These are phyloP conservation scores for Pyrenophora tritici-repentis DNA, from an alignment of 2,329 filamentous ascomycete species.

Conservation along the genomic window DNA sequence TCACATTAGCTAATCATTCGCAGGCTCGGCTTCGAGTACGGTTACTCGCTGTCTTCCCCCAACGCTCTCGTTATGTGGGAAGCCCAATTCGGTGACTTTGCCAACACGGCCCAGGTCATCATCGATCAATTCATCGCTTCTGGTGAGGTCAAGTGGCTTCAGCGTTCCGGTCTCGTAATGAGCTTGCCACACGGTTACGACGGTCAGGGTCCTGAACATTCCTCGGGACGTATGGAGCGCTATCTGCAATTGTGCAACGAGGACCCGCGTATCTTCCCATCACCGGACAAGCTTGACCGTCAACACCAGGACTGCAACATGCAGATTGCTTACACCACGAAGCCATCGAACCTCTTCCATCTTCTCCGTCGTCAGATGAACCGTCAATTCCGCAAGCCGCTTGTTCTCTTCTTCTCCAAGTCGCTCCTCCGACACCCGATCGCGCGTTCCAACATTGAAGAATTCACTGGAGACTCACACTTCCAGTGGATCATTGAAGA, in stretches of 20 bases:
- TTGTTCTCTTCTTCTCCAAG: constrained; percentile 99
- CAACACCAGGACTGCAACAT: constrained; percentile 99
- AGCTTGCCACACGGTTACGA: constrained; percentile 97
- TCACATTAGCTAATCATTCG: constrained; percentile 27
- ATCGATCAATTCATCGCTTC: constrained; percentile 99
- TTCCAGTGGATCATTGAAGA: constrained; percentile 98
- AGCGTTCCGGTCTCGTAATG: constrained; percentile 94
- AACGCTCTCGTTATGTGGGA: constrained; percentile 99
- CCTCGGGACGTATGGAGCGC: constrained; percentile 93
- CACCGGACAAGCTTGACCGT: constrained; percentile 84
- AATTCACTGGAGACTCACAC: constrained; percentile 87
- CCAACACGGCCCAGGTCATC: constrained; percentile 98
- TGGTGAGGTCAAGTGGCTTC: constrained; percentile 98
- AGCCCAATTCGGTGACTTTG: constrained; percentile 98
- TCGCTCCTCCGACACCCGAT: constrained; percentile 91
- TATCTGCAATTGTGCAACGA: constrained; percentile 98
- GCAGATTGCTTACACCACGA: constrained; percentile 98
- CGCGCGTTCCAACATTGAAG: constrained; percentile 85
- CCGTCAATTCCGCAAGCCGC: constrained; percentile 97
- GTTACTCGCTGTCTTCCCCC: constrained; percentile 94
- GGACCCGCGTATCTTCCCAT: constrained; percentile 91
- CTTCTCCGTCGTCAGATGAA: constrained; percentile 96
- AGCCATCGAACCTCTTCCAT: constrained; percentile 94
- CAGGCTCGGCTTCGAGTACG: constrained; percentile 95
- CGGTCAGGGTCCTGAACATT: constrained; percentile 97